Percentiles rank a stretch among this genome's conserved stretches.
Evolutionary conservation across 1,284 basidiomycete genomes (phyloP).

Genomic region (Pascua sp.): DNA sequence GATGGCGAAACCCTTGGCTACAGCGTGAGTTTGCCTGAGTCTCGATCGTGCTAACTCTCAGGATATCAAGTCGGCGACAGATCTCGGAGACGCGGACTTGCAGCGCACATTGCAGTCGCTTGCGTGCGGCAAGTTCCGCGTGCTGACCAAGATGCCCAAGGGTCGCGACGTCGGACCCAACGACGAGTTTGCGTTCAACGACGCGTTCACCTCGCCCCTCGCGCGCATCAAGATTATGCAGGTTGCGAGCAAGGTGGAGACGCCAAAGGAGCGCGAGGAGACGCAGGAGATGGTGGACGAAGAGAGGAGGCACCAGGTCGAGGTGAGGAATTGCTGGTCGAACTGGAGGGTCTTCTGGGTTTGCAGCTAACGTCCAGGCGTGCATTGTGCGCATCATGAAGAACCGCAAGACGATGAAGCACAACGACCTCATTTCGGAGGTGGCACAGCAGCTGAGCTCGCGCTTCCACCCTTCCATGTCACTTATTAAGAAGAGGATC

Average conservation of each 20-base stretch:
- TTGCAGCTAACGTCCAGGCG: slow-evolving; percentile 58
- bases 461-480: slow-evolving; percentile 81
- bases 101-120: slow-evolving; percentile 90
- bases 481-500: slow-evolving; percentile 88
- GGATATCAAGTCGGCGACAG: slow-evolving; percentile 60
- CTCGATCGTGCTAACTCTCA: slow-evolving; percentile 22
- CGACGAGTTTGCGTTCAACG: slow-evolving; percentile 89
- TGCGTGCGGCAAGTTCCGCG: slow-evolving; percentile 94
- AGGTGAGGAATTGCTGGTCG: slow-evolving; percentile 57
- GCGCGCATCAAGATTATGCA: slow-evolving; percentile 94
- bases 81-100: slow-evolving; percentile 73
- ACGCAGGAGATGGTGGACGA: slow-evolving; percentile 89
- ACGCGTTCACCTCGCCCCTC: slow-evolving; percentile 70
- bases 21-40: slow-evolving; percentile 15
- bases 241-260: slow-evolving; percentile 81
- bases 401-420: slow-evolving; percentile 81
- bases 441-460: slow-evolving; percentile 78
- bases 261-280: slow-evolving; percentile 78
- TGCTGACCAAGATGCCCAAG: slow-evolving; percentile 86
- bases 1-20: slow-evolving; percentile 62
- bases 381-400: slow-evolving; percentile 99
- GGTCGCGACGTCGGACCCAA: slow-evolving; percentile 70
- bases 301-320: slow-evolving; percentile 83
- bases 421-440: slow-evolving; percentile 87
- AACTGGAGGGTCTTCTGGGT: not conserved